Evolutionary conservation across 1,284 basidiomycete species (phyloP), one percentile per base, ranked within the genome.

Genomic region (Grifola frondosa): DNA sequence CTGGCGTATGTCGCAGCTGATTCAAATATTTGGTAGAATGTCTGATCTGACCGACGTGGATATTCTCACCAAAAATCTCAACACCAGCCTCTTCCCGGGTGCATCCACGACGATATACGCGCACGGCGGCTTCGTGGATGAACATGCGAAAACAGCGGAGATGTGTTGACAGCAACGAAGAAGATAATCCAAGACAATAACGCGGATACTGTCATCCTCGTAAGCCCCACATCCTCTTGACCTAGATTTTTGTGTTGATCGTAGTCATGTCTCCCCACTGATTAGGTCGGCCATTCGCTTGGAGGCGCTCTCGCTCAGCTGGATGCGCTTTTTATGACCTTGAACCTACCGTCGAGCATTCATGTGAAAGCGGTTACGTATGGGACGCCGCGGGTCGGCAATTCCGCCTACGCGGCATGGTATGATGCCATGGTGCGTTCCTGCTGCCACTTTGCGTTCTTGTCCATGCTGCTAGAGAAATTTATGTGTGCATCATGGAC

Each of bases 21-120:
- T n/a, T 3, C 12, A 12, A 20, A 28, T 10, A 29, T 2, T 33
- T 6, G n/a, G 28, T 17, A 75, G 69, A 30, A 33, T 69, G 34
- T 69, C 77, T 11, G 63, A 70, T 46, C 51, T 80, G 44, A 80
- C 76, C 6, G 77, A 81, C 50, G 33, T 67, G 36, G 62, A 74
- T 43, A 59, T 78, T 17, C 5, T 37, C 20, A 35, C 49, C 42
- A 37, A 41, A 17, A 35, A 29, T 7, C 65, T 76, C 26, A 62
- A 75, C 53, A 44, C 67, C 1, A 59, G 49, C 0, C 63, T 80
- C 10, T 81, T 80, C 63, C 77, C 77, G 0, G 73, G 71, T 8
- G 61, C 75, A 13, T 60, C 72, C 0, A 60, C 56, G 0, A 54
- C 39, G 28, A 64, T 74, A 4, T 48, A 61, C 38, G 71, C 74